Conservation (phyloP, 768 basidiomycete species). For the Polyporus arcularius region DNA sequence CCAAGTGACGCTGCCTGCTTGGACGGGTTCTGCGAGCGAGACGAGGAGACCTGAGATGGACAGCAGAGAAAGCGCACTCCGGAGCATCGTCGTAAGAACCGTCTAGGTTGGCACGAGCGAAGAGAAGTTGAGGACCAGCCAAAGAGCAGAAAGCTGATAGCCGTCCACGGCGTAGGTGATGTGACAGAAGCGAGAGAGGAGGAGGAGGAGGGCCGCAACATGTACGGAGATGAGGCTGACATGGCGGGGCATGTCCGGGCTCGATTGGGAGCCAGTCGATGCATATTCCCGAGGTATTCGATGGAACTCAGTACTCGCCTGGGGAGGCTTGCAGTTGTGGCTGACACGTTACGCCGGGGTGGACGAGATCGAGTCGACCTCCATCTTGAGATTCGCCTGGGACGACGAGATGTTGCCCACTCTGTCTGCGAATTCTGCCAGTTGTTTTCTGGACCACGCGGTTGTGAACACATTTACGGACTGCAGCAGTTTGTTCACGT, state of each 20-base stretch:
- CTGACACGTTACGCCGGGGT: slow-evolving; percentile 45
- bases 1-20: slow-evolving; percentile 28
- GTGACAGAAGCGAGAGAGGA: background rate
- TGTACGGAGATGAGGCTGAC: background rate
- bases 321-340: background rate
- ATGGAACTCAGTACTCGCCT: background rate
- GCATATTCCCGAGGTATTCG: background rate
- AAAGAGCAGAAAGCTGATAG: background rate
- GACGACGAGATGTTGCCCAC: slow-evolving; percentile 37
- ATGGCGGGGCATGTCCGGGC: background rate
- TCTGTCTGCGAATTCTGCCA: slow-evolving; percentile 51
- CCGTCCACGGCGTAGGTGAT: background rate
- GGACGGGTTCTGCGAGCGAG: slow-evolving; percentile 4
- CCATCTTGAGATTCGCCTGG: slow-evolving; percentile 45
- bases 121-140: background rate
- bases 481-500: slow-evolving; percentile 15
- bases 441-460: slow-evolving; percentile 45
- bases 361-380: slow-evolving; percentile 75
- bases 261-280: too few species aligned
- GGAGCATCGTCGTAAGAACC: slow-evolving; percentile 4
- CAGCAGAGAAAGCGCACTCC: slow-evolving; percentile 2
- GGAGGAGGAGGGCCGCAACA: background rate
- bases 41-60: slow-evolving; percentile 1
- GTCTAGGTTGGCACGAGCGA: slow-evolving; percentile 33
- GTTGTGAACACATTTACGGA: background rate